Conservation (phyloP, 2,329 filamentous ascomycete species). For the Pseudocercospora vitis region DNA sequence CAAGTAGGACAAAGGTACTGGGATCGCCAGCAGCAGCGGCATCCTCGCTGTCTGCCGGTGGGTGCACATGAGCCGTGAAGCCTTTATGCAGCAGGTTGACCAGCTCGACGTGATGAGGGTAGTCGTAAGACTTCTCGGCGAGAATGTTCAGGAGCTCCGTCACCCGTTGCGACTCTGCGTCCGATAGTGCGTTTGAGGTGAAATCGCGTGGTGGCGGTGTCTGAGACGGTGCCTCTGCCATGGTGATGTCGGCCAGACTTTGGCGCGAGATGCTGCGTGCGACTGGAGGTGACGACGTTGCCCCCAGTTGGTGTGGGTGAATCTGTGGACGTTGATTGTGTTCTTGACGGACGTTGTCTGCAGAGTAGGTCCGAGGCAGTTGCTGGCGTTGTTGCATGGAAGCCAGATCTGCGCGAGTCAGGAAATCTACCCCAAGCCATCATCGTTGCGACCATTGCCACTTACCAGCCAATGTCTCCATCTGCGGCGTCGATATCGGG, state of each 20-base stretch:
- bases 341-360: slow-evolving; percentile 32
- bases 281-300: slow-evolving; percentile 36
- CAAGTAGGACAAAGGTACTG: slow-evolving; percentile 46
- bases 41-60: slow-evolving; percentile 28
- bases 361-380: slow-evolving; percentile 39
- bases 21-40: slow-evolving; percentile 34
- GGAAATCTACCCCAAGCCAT: slow-evolving; percentile 10
- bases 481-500: slow-evolving; percentile 47
- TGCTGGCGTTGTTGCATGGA: slow-evolving; percentile 50
- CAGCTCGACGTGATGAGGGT: slow-evolving; percentile 49
- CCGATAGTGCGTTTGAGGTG: slow-evolving; percentile 45
- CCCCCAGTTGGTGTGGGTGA: slow-evolving; percentile 19
- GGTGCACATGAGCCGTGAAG: slow-evolving; percentile 44
- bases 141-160: slow-evolving; percentile 46
- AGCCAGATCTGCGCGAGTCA: slow-evolving; percentile 44
- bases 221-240: slow-evolving; percentile 49
- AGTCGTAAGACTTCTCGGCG: slow-evolving; percentile 51
- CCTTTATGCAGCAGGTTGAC: slow-evolving; percentile 52
- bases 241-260: slow-evolving; percentile 48
- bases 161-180: slow-evolving; percentile 46
- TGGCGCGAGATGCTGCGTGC: slow-evolving; percentile 44
- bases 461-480: slow-evolving; percentile 51
- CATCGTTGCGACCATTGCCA: slow-evolving; percentile 11
- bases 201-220: slow-evolving; percentile 46
- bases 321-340: slow-evolving; percentile 34